A percentile compares a stretch with the other conserved stretches of the same genome.
These are phyloP conservation scores for Cardamine resedifolia DNA, from an alignment of 345 rosid species.

Conservation along the genomic window DNA sequence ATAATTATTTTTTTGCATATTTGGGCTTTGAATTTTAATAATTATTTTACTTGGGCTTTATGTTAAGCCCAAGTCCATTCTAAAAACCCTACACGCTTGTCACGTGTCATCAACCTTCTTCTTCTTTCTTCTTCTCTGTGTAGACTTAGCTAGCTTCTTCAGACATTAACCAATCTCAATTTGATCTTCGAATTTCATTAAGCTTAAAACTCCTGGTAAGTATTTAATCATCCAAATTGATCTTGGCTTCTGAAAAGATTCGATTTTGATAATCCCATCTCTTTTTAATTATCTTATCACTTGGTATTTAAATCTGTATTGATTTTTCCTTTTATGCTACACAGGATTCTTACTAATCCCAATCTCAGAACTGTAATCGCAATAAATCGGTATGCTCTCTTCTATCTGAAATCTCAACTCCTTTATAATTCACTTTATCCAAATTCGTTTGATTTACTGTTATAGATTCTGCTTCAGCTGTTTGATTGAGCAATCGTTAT, in stretches of 20 bases:
- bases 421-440: not conserved
- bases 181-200: conserved; percentile 6
- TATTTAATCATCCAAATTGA: not conserved
- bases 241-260: not conserved
- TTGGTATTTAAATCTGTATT: not conserved
- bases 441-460: not conserved
- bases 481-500: not conserved
- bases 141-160: not conserved
- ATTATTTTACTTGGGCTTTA: not conserved
- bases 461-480: not conserved
- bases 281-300: not conserved
- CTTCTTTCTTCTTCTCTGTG: not conserved
- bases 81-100: conserved; percentile 34
- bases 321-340: not conserved
- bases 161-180: not conserved
- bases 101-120: conserved; percentile 27
- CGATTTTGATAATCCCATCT: not conserved
- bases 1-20: not conserved
- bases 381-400: not conserved
- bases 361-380: not conserved
- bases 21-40: conserved; percentile 3
- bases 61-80: not conserved
- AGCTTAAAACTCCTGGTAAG: conserved; percentile 1
- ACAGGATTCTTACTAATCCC: not conserved
- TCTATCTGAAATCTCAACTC: not conserved